Base-by-base conservation (phyloP, 2,329 filamentous ascomycete species). In the Claviceps pazoutovae region DNA sequence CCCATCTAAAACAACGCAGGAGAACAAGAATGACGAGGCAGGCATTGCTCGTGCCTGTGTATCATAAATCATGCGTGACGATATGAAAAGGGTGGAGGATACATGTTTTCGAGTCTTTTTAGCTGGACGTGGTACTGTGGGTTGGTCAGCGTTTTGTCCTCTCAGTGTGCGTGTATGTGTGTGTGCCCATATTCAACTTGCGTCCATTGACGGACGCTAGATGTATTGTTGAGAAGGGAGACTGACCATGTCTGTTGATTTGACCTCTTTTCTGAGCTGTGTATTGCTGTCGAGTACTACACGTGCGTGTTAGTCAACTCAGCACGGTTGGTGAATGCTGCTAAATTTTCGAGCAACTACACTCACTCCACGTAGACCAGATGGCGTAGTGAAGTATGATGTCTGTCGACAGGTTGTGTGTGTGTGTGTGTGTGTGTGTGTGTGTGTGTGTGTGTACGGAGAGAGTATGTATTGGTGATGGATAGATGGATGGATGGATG, bases 211-310 rank as follows among this genome's bases (percentile, higher is more conserved):
- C 26, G 2, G 19, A 19, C 19, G 9, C 9, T 34, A 34, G 30
- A 34, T 34, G 30, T 4, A 4, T 3, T 34, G 3, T 3, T 34
- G 23, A 34, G 21, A 7, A 16, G 3, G 23, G 26, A 5, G 9
- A 55, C 63, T 55, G 56, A 69, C 68, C 60, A 67, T 60, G 52
- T 62, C 58, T 16, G 66, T 51, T 17, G 59, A 57, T 53, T 67
- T 63, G 3, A 59, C 58, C 43, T 60, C 61, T 23, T 57, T 57
- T 48, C 58, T 58, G 34, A 68, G 60, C 48, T 64, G 60, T 16
- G 68, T 58, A 50, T 69, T 64, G n/a, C 65, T 56, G 39, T 66
- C 62, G 49, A 69, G 68, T 16, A 60, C 68, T 70, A 39, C 3
- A 36, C 4, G n/a, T 16, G 21, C 19, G 14, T 9, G 53, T 54